These are phyloP conservation scores for Komagataella pseudopastoris DNA, from an alignment of 805 yeast species.

Conservation along the genomic window DNA sequence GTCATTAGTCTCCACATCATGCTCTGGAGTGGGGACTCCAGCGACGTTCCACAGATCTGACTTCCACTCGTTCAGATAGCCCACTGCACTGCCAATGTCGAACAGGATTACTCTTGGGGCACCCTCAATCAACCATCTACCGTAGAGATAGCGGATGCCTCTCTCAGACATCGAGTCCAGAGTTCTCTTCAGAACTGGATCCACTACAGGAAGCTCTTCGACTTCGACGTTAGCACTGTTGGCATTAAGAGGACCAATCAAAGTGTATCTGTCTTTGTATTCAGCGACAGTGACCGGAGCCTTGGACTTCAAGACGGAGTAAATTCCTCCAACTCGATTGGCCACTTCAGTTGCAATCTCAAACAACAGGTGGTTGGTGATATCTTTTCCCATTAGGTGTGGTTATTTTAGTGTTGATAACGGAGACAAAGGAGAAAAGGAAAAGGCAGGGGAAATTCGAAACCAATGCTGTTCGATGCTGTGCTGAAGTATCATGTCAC, in stretches of 20 bases:
- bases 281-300: slow-evolving; percentile 95
- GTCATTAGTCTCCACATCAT: slow-evolving; percentile 80
- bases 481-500: neutral
- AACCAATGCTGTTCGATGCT: neutral
- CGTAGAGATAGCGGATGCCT: slow-evolving; percentile 76
- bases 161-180: slow-evolving; percentile 69
- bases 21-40: slow-evolving; percentile 88
- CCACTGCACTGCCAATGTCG: slow-evolving; percentile 65
- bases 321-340: slow-evolving; percentile 94
- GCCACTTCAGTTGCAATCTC: slow-evolving; percentile 98
- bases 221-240: slow-evolving; percentile 68
- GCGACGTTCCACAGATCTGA: slow-evolving; percentile 82
- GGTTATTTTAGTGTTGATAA: neutral
- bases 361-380: slow-evolving; percentile 74
- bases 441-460: neutral
- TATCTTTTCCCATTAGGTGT: slow-evolving; percentile 39
- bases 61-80: slow-evolving; percentile 82
- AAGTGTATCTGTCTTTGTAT: slow-evolving; percentile 73
- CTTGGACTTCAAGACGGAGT: slow-evolving; percentile 90
- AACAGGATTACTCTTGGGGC: slow-evolving; percentile 89
- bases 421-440: neutral
- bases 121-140: slow-evolving; percentile 95
- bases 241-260: slow-evolving; percentile 77
- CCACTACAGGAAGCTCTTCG: slow-evolving; percentile 47
- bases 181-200: slow-evolving; percentile 38